Conservation (phyloP, 495 filamentous ascomycete species). For the Xylaria grammica region DNA sequence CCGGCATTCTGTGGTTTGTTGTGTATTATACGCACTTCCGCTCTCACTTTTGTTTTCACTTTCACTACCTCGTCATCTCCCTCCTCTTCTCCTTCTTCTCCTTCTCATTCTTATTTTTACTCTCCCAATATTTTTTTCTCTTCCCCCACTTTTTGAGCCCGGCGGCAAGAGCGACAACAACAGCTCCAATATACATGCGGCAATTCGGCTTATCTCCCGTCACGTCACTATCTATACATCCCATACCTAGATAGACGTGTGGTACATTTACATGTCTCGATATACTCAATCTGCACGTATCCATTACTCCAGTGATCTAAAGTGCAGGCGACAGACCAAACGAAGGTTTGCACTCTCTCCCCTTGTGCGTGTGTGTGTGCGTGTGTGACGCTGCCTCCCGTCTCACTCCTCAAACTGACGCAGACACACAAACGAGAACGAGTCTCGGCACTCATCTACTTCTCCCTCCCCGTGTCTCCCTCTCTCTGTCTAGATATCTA, state of each 20-base stretch:
- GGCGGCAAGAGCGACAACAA: too few relatives aligned
- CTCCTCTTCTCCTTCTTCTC: too few relatives aligned
- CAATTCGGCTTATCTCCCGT: background rate
- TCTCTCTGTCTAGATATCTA: background rate
- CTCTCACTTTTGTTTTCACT: too few relatives aligned
- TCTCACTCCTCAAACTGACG: constrained; percentile 5
- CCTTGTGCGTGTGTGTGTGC: too few relatives aligned
- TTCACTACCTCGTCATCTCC: too few relatives aligned
- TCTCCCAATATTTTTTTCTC: too few relatives aligned
- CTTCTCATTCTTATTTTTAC: too few relatives aligned
- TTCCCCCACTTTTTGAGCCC: too few relatives aligned
- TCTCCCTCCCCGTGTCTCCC: background rate
- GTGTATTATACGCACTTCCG: too few relatives aligned
- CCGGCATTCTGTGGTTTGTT: too few relatives aligned
- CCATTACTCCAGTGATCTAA: background rate
- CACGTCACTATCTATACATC: background rate
- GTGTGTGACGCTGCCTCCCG: background rate
- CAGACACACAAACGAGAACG: background rate
- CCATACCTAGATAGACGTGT: background rate
- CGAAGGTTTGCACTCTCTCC: constrained; percentile 12
- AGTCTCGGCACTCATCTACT: background rate
- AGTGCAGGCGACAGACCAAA: background rate
- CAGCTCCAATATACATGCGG: background rate
- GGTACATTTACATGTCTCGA: background rate
- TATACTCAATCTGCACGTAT: background rate